A percentile compares a stretch with the other conserved stretches of the same genome.
Evolutionary conservation across 1,284 basidiomycete genomes (phyloP).

Genomic region (Malassezia japonica): DNA sequence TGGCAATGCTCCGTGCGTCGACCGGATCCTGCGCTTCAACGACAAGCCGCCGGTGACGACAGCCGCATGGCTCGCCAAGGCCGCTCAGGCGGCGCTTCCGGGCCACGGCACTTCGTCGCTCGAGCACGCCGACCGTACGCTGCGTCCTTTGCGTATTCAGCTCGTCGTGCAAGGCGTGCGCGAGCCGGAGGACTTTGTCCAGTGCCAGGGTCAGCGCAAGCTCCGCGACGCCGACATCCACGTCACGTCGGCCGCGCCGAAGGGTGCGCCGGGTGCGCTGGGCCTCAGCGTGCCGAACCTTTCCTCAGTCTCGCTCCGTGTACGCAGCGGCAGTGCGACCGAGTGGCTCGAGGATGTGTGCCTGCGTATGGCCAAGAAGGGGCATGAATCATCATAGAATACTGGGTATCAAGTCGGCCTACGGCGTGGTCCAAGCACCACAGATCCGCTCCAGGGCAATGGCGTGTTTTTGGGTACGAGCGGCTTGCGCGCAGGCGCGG

Average conservation of each 20-base stretch:
- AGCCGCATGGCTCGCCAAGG: constrained; percentile 8
- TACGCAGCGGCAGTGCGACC: background rate
- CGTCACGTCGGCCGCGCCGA: constrained; percentile 58
- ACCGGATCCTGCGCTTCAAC: constrained; percentile 62
- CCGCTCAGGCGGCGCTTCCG: background rate
- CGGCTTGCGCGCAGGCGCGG: background rate
- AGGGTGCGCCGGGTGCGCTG: constrained; percentile 26
- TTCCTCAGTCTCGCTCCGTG: constrained; percentile 1
- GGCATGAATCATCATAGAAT: constrained; percentile 1
- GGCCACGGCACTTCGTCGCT: background rate
- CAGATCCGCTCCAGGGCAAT: background rate
- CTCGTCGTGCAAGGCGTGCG: constrained; percentile 79
- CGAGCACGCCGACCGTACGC: background rate
- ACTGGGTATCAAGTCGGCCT: constrained; percentile 1
- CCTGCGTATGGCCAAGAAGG: constrained; percentile 30
- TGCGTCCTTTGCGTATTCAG: constrained; percentile 52
- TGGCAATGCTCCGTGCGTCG: constrained; percentile 73
- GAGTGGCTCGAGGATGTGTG: constrained; percentile 28
- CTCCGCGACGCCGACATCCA: constrained; percentile 66
- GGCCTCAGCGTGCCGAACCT: constrained; percentile 6
- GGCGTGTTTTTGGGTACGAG: background rate
- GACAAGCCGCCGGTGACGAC: constrained; percentile 3
- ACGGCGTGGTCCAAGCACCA: constrained; percentile 11
- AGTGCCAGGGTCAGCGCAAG: constrained; percentile 74
- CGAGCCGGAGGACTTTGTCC: constrained; percentile 90